Conservation (phyloP, 2,329 filamentous ascomycete genomes). For the Aplosporella prunicola region DNA sequence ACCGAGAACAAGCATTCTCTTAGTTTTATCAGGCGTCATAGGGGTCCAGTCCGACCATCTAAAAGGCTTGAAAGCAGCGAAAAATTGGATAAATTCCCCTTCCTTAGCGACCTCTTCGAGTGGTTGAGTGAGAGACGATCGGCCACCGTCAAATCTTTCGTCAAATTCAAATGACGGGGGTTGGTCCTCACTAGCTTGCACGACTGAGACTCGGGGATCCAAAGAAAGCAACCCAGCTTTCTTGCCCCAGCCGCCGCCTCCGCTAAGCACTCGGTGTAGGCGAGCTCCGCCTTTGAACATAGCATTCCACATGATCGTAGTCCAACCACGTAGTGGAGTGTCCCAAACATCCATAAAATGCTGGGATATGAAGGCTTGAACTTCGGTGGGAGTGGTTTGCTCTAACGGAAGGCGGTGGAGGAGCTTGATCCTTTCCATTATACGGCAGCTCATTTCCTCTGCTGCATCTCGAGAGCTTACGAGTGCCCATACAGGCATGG, state of each 20-base stretch:
- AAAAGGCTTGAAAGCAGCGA: slow-evolving; percentile 17
- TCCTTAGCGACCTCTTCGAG: slow-evolving; percentile 50
- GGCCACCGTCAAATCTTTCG: background rate
- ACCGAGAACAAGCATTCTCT: slow-evolving; percentile 18
- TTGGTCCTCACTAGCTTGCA: background rate
- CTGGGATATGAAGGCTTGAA: too few species aligned
- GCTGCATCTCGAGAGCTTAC: slow-evolving; percentile 40
- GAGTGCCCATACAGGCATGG: slow-evolving; percentile 64
- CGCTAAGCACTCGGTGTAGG: slow-evolving; percentile 54
- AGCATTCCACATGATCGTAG: too few species aligned
- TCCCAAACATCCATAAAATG: too few species aligned
- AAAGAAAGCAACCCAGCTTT: slow-evolving; percentile 72
- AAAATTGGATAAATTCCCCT: slow-evolving; percentile 49
- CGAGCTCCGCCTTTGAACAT: slow-evolving; percentile 19
- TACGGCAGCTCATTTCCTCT: background rate
- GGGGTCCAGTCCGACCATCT: background rate
- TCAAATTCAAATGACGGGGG: background rate
- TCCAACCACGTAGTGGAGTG: too few species aligned
- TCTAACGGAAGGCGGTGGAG: background rate
- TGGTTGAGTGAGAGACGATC: background rate
- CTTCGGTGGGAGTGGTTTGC: background rate
- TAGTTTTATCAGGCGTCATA: background rate
- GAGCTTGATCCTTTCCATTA: background rate
- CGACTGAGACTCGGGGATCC: slow-evolving; percentile 46
- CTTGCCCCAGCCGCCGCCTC: slow-evolving; percentile 74